These are phyloP conservation scores for Gastroboletus turbinatus DNA, from an alignment of 1,284 basidiomycete genomes.

Conservation along the genomic window DNA sequence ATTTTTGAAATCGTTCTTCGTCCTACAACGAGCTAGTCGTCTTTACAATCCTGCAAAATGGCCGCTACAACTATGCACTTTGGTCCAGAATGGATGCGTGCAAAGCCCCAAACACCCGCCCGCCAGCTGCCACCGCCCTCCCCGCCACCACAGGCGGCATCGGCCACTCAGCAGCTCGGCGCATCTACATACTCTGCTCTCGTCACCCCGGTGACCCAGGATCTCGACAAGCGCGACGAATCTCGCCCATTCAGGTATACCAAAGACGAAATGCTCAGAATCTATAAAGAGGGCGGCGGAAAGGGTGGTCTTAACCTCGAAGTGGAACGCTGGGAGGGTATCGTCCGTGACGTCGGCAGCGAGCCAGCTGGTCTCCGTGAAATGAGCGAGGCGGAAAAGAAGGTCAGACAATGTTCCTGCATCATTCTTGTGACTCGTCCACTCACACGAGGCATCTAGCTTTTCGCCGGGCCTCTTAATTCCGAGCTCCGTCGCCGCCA, in stretches of 20 bases:
- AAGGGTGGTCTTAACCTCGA: constrained; percentile 77
- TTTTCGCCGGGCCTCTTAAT: constrained; percentile 73
- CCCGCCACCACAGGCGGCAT: constrained; percentile 48
- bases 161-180: constrained; percentile 45
- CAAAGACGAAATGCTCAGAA: constrained; percentile 80
- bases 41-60: constrained; percentile 47
- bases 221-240: constrained; percentile 58
- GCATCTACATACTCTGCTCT: constrained; percentile 80
- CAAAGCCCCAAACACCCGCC: constrained; percentile 60
- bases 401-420: constrained; percentile 51
- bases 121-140: constrained; percentile 56
- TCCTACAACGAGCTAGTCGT: not conserved
- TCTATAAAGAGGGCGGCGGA: constrained; percentile 80
- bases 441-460: constrained; percentile 44
- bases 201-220: constrained; percentile 56
- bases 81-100: constrained; percentile 88
- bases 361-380: constrained; percentile 81
- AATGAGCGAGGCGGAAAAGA: constrained; percentile 82
- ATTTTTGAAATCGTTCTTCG: constrained; percentile 21
- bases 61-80: constrained; percentile 78
- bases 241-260: constrained; percentile 82
- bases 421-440: constrained; percentile 9
- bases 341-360: constrained; percentile 71
- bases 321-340: constrained; percentile 83
- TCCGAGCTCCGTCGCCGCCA: constrained; percentile 80